Conservation (phyloP, 2,329 filamentous ascomycete species). For the Microsporum ferrugineum region DNA sequence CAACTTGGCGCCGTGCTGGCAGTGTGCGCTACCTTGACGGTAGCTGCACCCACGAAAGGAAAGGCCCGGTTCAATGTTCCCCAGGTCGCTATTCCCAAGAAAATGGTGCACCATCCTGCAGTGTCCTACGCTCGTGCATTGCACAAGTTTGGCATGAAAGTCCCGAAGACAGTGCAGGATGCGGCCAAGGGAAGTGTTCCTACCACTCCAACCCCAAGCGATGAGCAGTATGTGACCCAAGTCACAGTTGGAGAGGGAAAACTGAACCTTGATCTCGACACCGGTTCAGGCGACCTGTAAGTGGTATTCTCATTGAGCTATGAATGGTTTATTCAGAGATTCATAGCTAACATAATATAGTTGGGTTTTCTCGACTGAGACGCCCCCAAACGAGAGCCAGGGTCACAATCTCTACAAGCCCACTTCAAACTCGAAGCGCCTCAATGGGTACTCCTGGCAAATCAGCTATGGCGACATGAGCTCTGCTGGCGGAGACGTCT, state of each 20-base stretch:
- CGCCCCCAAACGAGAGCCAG: constrained; percentile 30
- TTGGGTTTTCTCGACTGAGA: constrained; percentile 54
- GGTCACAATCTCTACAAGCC: constrained; percentile 51
- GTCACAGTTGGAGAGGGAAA: constrained; percentile 54
- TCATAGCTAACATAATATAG: constrained; percentile 24
- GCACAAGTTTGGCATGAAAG: neutral
- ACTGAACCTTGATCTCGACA: constrained; percentile 60
- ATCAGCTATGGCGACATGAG: constrained; percentile 57
- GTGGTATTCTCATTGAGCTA: constrained; percentile 17
- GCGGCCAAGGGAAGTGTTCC: constrained; percentile 12
- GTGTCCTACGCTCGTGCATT: neutral
- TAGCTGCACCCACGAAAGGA: constrained; percentile 1
- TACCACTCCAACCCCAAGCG: constrained; percentile 39
- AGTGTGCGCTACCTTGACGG: neutral
- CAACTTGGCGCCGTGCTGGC: neutral
- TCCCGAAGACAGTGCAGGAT: neutral
- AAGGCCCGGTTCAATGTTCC: neutral
- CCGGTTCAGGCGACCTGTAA: constrained; percentile 56
- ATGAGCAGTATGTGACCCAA: constrained; percentile 50
- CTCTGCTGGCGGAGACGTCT: constrained; percentile 52
- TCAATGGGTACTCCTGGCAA: constrained; percentile 44
- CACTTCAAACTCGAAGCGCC: constrained; percentile 34
- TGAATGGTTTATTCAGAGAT: no score
- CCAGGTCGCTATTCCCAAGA: neutral
- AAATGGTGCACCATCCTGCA: neutral